Evolutionary conservation across 192 early-diverging fungal species (phyloP), one percentile per base, ranked within the genome.

Genomic region (Podochytrium sp.): DNA sequence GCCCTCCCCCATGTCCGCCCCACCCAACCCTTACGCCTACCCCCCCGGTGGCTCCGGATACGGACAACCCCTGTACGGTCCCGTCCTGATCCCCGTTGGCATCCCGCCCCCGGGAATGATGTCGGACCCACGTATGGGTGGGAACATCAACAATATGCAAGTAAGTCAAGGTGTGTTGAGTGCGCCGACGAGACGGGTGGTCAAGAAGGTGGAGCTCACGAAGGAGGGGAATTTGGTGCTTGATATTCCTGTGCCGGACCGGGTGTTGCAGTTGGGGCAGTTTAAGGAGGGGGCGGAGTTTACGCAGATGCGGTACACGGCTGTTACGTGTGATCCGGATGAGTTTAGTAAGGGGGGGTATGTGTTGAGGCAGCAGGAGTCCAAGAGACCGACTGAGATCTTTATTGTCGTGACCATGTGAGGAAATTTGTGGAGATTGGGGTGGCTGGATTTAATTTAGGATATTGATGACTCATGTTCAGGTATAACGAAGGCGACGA

Each of bases 361-460:
- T 33, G 63, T 65, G 12, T 35, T 65, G 25, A 65, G 63, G n/a
- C 95, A 87, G 59, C 84, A 88, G 63, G 82, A 93, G 55, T 78
- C 89, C 74, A 81, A 87, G 42, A 84, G 94, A 68, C 73, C 89
- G 41, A 97, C 95, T 1, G 95, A 97, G 80, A 74, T 97, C 50
- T 94, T 95, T 72, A 92, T 95, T 66, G 94, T 97, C 61, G 86
- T 97, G 66, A 96, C 95, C 38, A 96, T 97, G 94, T 93, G 90
- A 80, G 84, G 86, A 64, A 14, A 12, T 61, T 14, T 1, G 30
- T 32, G 73, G 32, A 33, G 12, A 37, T 56, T n/a, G 2, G 23
- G n/a, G 14, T 23, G 34, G 7, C 51, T 27, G 1, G 6, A 30
- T 75, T 16, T 40, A 33, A 18, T 14, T 37, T 34, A n/a, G 5